phyloP scores from a whole-genome alignment of 176 grass and related monocot genomes.

The Lolium perenne region DNA sequence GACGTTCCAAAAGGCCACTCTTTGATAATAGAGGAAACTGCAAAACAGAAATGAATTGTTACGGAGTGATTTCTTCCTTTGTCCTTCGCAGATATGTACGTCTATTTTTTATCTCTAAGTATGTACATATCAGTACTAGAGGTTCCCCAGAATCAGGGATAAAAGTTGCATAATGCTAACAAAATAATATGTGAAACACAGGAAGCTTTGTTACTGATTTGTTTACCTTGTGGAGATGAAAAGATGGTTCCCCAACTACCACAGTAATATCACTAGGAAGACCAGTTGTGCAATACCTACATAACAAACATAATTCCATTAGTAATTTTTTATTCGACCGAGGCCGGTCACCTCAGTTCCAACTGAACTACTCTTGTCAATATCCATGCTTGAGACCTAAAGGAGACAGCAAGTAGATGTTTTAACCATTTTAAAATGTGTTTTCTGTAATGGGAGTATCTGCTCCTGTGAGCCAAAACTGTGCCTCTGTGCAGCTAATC shows the following conservation, averaged over 20 bases:
- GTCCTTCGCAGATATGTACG: slow-evolving; percentile 9
- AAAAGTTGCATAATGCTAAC: slow-evolving; percentile 22
- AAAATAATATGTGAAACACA: not conserved
- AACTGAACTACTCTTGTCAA: no score
- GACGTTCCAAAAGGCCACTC: slow-evolving; percentile 78
- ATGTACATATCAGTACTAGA: slow-evolving; percentile 14
- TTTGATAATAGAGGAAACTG: slow-evolving; percentile 96
- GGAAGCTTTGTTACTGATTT: slow-evolving; percentile 5
- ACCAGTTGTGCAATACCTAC: slow-evolving; percentile 84
- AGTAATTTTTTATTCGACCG: slow-evolving; percentile 18
- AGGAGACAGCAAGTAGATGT: no score
- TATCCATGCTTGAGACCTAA: no score
- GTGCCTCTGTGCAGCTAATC: not conserved
- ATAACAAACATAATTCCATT: slow-evolving; percentile 33
- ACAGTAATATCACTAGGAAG: slow-evolving; percentile 88
- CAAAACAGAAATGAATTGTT: slow-evolving; percentile 34
- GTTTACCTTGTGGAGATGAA: slow-evolving; percentile 95
- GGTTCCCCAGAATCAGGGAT: slow-evolving; percentile 16
- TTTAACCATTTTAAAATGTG: no score
- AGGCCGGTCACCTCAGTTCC: no score
- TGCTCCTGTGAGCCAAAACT: no score
- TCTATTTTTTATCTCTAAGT: not conserved
- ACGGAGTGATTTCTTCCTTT: not conserved
- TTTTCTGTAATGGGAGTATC: no score
- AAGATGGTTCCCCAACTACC: slow-evolving; percentile 59